phyloP scores from a whole-genome alignment of 148 eudicot species.

The Euryodendron excelsum region DNA sequence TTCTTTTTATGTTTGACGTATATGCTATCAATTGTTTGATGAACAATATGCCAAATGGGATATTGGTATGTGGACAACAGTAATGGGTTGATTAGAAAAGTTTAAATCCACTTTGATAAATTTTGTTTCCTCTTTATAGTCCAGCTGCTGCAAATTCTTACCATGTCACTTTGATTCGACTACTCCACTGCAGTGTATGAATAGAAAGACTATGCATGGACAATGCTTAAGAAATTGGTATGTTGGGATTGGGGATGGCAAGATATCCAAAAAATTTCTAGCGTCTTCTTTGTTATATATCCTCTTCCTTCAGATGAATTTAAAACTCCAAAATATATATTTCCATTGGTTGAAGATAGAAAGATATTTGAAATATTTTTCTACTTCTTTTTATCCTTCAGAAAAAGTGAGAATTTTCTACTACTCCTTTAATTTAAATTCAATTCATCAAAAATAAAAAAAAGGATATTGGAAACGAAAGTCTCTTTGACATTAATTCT shows the following conservation, averaged over 20 bases:
- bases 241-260: background rate
- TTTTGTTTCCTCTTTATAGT: background rate
- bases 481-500: too few species aligned
- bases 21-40: background rate
- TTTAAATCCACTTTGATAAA: background rate
- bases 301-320: too few species aligned
- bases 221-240: background rate
- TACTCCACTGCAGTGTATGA: background rate
- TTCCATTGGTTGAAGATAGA: too few species aligned
- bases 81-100: background rate
- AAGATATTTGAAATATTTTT: too few species aligned
- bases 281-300: too few species aligned
- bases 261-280: too few species aligned
- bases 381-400: too few species aligned
- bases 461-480: too few species aligned
- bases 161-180: background rate
- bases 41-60: constrained; percentile 6
- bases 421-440: too few species aligned
- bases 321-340: too few species aligned
- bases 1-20: background rate
- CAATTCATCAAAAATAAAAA: too few species aligned
- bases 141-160: background rate
- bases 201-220: background rate
- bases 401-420: too few species aligned
- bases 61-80: background rate